These are phyloP conservation scores for Deakozyma indianensis DNA, from an alignment of 805 yeast species.

Conservation along the genomic window DNA sequence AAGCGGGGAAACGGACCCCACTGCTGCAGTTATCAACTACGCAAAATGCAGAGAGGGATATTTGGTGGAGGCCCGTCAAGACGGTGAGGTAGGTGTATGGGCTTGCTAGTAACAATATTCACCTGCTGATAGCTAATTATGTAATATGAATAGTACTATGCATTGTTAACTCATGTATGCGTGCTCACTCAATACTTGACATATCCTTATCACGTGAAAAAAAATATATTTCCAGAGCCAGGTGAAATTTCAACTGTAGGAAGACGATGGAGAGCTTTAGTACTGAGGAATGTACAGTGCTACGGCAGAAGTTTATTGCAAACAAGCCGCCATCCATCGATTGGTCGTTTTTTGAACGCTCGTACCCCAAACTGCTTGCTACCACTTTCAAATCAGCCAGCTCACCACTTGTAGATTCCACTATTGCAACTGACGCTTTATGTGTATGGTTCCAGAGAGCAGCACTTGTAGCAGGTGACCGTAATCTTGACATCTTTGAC, in stretches of 20 bases:
- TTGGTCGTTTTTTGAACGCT: neutral
- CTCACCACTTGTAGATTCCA: slow-evolving; percentile 5
- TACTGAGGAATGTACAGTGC: neutral
- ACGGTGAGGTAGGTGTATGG: slow-evolving; percentile 54
- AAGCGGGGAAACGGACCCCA: slow-evolving; percentile 22
- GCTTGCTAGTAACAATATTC: slow-evolving; percentile 30
- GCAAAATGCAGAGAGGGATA: slow-evolving; percentile 50
- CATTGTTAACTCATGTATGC: no score
- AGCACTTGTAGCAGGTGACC: slow-evolving; percentile 10
- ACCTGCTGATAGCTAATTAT: no score
- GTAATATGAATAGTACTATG: no score
- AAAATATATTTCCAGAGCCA: no score
- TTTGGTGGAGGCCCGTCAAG: slow-evolving; percentile 45
- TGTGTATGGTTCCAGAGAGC: slow-evolving; percentile 52
- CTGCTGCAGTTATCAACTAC: slow-evolving; percentile 22
- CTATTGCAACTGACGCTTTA: slow-evolving; percentile 41
- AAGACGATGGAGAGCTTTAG: neutral
- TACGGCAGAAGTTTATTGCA: neutral
- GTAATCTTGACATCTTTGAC: neutral
- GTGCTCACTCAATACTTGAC: no score
- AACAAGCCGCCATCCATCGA: neutral
- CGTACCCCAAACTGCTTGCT: neutral
- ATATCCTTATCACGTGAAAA: no score
- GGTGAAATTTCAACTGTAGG: no score
- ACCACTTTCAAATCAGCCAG: neutral